These are phyloP conservation scores for Solanum tacnaense DNA, from an alignment of 257 asterid genomes.

Conservation along the genomic window DNA sequence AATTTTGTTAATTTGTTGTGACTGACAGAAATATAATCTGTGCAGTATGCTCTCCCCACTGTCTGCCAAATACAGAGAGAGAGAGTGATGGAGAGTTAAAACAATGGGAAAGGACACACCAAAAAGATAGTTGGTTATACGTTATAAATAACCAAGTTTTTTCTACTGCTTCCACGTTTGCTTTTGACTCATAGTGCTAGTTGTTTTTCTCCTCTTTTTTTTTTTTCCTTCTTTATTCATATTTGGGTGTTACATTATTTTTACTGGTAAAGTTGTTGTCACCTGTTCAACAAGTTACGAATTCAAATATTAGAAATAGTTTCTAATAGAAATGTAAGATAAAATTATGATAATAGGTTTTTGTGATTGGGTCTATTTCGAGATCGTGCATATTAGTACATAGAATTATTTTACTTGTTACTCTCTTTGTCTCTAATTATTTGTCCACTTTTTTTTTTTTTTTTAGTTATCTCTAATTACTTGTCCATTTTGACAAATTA, in stretches of 20 bases:
- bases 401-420: no score
- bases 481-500: no score
- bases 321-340: no score
- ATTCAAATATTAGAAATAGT: no score
- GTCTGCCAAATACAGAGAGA: background rate
- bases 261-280: no score
- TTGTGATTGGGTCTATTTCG: no score
- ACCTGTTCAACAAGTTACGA: no score
- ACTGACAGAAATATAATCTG: background rate
- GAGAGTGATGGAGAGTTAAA: background rate
- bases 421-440: rapidly evolving
- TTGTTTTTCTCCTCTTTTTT: background rate
- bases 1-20: background rate
- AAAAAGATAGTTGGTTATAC: background rate
- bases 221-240: background rate
- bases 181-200: background rate
- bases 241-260: background rate
- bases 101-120: background rate
- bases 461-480: no score
- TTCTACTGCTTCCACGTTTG: background rate
- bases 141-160: background rate
- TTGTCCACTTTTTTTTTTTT: rapidly evolving
- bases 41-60: background rate
- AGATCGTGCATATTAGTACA: no score
- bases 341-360: no score